These are phyloP conservation scores for Penicillium thymicola DNA, from an alignment of 2,329 filamentous ascomycete genomes.

Conservation along the genomic window DNA sequence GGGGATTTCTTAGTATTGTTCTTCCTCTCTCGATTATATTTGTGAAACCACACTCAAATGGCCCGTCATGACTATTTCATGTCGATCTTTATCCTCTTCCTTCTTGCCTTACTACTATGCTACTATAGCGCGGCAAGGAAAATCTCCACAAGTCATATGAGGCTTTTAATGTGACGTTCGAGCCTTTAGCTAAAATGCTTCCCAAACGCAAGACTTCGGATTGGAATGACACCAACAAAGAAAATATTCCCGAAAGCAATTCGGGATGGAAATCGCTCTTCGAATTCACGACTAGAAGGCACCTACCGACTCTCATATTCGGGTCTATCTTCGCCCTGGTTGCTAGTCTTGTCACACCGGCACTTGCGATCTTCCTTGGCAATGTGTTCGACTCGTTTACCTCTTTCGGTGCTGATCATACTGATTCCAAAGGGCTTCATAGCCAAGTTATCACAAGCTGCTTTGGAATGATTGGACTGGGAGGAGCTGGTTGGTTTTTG, in stretches of 20 bases:
- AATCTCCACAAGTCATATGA: neutral
- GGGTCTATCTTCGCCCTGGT: conserved; percentile 57
- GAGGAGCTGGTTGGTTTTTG: conserved; percentile 62
- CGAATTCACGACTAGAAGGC: conserved; percentile 63
- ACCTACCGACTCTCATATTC: conserved; percentile 53
- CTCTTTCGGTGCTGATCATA: conserved; percentile 57
- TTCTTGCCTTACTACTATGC: neutral
- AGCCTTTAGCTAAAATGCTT: neutral
- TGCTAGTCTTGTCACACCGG: conserved; percentile 62
- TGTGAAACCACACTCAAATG: neutral
- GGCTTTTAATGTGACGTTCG: neutral
- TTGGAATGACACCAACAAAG: neutral
- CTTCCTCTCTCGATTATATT: neutral
- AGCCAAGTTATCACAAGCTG: conserved; percentile 58
- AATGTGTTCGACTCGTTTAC: conserved; percentile 71
- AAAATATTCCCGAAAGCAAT: neutral
- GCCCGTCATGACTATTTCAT: neutral
- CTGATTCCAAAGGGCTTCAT: conserved; percentile 53
- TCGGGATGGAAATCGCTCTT: conserved; percentile 61
- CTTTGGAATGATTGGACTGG: conserved; percentile 61
- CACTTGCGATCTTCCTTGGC: conserved; percentile 68
- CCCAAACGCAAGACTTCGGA: neutral
- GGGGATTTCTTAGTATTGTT: conserved; percentile 19
- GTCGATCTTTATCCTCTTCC: neutral
- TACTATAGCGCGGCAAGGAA: neutral